Conservation (phyloP, 331 rosid species). For the Rhamnella rubrinervis region DNA sequence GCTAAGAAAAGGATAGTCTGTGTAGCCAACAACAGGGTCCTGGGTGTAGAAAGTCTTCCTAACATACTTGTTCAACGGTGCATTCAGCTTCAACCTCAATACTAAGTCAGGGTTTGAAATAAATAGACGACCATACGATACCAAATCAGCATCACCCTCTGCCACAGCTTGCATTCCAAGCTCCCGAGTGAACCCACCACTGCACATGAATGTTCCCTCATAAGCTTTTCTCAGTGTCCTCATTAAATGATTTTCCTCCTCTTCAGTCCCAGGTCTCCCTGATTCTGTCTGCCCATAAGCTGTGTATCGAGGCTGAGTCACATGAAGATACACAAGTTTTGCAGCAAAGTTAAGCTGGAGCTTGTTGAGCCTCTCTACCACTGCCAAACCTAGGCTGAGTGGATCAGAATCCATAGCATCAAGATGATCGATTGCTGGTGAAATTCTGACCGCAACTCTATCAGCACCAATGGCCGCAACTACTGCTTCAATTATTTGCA, state of each 20-base stretch:
- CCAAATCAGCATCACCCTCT: conserved; percentile 76
- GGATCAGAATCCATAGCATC: conserved; percentile 87
- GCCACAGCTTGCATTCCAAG: conserved; percentile 75
- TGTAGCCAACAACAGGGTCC: conserved; percentile 86
- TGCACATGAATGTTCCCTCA: conserved; percentile 77
- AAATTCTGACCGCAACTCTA: conserved; percentile 75
- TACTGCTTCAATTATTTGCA: conserved; percentile 59
- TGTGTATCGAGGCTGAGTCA: conserved; percentile 80
- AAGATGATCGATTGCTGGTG: conserved; percentile 95
- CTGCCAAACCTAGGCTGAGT: conserved; percentile 67
- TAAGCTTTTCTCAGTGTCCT: conserved; percentile 56
- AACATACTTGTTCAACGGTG: conserved; percentile 68
- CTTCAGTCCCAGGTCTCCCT: conserved; percentile 72
- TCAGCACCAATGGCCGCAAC: conserved; percentile 68
- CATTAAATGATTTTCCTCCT: conserved; percentile 63
- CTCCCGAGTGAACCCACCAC: conserved; percentile 86
- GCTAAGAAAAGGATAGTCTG: conserved; percentile 77
- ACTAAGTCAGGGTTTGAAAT: conserved; percentile 88
- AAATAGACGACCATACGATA: conserved; percentile 81
- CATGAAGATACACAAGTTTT: conserved; percentile 73
- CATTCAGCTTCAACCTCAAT: conserved; percentile 57
- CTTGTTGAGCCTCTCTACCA: conserved; percentile 70
- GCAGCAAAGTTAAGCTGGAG: conserved; percentile 52
- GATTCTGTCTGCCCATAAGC: conserved; percentile 71
- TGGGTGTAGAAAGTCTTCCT: conserved; percentile 86